A percentile compares a stretch with the other conserved stretches of the same genome.
These are phyloP conservation scores for Malassezia sp. DNA, from an alignment of 1,284 basidiomycete species.

Conservation along the genomic window DNA sequence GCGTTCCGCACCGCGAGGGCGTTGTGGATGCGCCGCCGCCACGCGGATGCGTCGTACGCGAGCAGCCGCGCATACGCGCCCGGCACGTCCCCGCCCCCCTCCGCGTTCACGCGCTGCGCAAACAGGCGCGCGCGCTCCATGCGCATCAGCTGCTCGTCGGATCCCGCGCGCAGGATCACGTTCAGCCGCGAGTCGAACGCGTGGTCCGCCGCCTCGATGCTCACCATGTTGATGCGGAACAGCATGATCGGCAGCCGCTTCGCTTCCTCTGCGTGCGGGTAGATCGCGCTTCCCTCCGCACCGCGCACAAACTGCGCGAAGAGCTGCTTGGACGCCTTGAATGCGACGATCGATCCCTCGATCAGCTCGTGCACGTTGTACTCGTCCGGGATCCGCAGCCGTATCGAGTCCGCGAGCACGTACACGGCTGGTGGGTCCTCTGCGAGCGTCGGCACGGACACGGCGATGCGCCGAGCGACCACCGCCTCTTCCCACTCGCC, in stretches of 20 bases:
- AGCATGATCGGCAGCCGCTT: constrained; percentile 52
- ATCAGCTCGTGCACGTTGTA: constrained; percentile 57
- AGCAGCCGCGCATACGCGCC: constrained; percentile 61
- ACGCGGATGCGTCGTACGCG: constrained; percentile 65
- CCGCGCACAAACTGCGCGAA: constrained; percentile 47
- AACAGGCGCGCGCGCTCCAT: constrained; percentile 71
- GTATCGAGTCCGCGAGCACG: constrained; percentile 58
- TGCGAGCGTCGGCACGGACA: constrained; percentile 12
- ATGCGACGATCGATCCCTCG: constrained; percentile 47
- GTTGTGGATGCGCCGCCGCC: constrained; percentile 51
- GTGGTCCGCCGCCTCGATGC: constrained; percentile 74
- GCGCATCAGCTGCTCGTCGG: constrained; percentile 63
- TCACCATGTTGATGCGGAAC: constrained; percentile 56
- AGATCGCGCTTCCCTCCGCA: constrained; percentile 29
- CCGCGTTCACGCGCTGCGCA: not conserved
- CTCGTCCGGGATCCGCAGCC: constrained; percentile 66
- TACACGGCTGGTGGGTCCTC: constrained; percentile 22
- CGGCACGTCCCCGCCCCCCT: not conserved
- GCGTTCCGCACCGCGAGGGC: constrained; percentile 48
- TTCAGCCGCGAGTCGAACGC: constrained; percentile 70
- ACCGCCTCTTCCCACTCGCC: constrained; percentile 69
- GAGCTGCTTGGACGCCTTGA: constrained; percentile 50
- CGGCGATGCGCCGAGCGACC: constrained; percentile 54
- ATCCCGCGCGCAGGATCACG: constrained; percentile 65
- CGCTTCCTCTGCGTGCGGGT: constrained; percentile 34